Percentiles rank a stretch among this genome's conserved stretches.
Evolutionary conservation across 805 yeast genomes (phyloP).

Genomic region (Ogataea siamensis): DNA sequence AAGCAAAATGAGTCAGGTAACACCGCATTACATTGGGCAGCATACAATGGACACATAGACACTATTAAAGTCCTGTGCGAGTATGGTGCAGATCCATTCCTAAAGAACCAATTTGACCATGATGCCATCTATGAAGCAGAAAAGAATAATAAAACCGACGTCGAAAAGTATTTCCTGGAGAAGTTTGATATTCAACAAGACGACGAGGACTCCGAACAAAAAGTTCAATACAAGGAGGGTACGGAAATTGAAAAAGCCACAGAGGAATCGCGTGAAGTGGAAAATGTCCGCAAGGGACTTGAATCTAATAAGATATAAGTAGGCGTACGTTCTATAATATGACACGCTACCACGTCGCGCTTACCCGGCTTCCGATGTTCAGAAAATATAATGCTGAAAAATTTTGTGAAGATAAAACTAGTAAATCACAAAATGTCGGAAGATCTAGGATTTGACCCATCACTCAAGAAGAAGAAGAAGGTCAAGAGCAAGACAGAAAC

Average conservation of each 20-base stretch:
- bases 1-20: slow-evolving; percentile 77
- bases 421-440: slow-evolving; percentile 25
- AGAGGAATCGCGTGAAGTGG: slow-evolving; percentile 44
- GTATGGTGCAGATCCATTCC: slow-evolving; percentile 76
- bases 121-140: slow-evolving; percentile 92
- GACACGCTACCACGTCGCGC: slow-evolving; percentile 8
- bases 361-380: slow-evolving; percentile 11
- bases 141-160: slow-evolving; percentile 66
- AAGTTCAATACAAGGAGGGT: slow-evolving; percentile 45
- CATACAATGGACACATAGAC: slow-evolving; percentile 78
- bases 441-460: slow-evolving; percentile 70
- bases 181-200: slow-evolving; percentile 69
- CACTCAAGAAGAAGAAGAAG: slow-evolving; percentile 80
- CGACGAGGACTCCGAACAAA: slow-evolving; percentile 30
- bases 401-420: slow-evolving; percentile 13
- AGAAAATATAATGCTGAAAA: slow-evolving; percentile 8
- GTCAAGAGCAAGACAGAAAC: slow-evolving; percentile 36
- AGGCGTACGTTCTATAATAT: not conserved
- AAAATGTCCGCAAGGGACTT: slow-evolving; percentile 31
- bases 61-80: slow-evolving; percentile 71
- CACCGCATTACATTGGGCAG: slow-evolving; percentile 96
- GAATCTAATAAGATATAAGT: slow-evolving; percentile 17
- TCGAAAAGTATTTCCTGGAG: slow-evolving; percentile 73
- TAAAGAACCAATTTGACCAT: slow-evolving; percentile 70
- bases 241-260: slow-evolving; percentile 49